Conservation (phyloP, 805 yeast genomes). For the Candida boleticola region DNA sequence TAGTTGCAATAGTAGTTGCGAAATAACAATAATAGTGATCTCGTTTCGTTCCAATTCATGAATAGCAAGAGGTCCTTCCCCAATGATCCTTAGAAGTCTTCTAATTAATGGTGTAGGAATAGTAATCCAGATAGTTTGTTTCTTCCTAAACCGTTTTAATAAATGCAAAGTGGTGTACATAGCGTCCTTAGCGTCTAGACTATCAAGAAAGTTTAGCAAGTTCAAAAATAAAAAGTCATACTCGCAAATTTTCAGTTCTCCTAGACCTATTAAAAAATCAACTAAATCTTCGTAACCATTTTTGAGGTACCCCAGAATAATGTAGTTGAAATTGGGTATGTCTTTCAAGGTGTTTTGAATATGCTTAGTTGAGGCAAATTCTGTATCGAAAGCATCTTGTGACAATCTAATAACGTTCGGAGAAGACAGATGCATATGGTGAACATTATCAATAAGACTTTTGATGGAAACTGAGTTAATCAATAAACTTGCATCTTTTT, state of each 20-base stretch:
- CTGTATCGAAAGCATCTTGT: background rate
- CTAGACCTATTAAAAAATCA: background rate
- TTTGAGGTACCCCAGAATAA: no score
- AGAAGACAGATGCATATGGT: background rate
- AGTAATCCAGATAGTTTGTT: background rate
- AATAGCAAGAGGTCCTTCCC: conserved; percentile 27
- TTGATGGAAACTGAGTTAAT: no score
- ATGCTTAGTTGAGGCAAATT: background rate
- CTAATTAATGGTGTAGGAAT: conserved; percentile 6
- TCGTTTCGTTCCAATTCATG: conserved; percentile 40
- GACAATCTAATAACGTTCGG: background rate
- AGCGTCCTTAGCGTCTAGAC: background rate
- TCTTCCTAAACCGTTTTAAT: no score
- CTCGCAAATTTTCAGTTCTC: background rate
- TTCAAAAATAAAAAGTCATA: background rate
- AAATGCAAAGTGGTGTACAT: background rate
- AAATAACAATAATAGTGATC: conserved; percentile 29
- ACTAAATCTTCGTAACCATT: background rate
- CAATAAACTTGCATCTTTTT: background rate
- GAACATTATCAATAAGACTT: no score
- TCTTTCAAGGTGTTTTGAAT: no score
- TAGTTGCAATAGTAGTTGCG: conserved; percentile 25
- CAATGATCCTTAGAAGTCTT: conserved; percentile 24
- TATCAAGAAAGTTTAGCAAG: background rate
- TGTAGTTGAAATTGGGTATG: no score